Conservation (phyloP, 371 early-diverging fungal species). For the Haplosporangium sp. region DNA sequence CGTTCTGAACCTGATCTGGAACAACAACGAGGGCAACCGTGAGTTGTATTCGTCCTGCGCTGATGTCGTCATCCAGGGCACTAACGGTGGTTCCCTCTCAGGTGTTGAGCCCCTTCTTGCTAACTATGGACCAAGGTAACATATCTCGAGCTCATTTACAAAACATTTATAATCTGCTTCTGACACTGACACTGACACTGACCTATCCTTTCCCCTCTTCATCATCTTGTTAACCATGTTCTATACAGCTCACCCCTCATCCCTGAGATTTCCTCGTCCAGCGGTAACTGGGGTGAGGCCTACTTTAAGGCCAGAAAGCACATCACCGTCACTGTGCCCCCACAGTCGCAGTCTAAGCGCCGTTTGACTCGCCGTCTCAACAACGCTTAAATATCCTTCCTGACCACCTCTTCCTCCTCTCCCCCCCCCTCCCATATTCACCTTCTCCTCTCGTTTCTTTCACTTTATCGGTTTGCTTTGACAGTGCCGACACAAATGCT, state of each 20-base stretch:
- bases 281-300: conserved; percentile 38
- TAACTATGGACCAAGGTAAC: conserved; percentile 45
- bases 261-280: conserved; percentile 19
- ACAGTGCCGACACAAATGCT: conserved; percentile 3
- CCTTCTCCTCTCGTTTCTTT: not conserved
- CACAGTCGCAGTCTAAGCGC: conserved; percentile 17
- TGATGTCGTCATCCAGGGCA: conserved; percentile 40
- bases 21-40: conserved; percentile 56
- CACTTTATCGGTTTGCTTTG: conserved; percentile 16
- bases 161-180: not conserved
- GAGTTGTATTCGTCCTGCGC: conserved; percentile 50
- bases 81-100: conserved; percentile 45
- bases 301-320: conserved; percentile 39
- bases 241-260: conserved; percentile 25
- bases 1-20: conserved; percentile 49
- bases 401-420: not conserved
- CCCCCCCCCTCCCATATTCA: not conserved
- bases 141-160: not conserved
- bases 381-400: not conserved
- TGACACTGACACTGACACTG: not conserved
- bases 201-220: too few species aligned
- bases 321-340: conserved; percentile 41
- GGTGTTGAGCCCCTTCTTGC: conserved; percentile 48
- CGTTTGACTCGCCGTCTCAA: conserved; percentile 15
- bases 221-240: too few species aligned